A percentile compares a stretch with the other conserved stretches of the same genome.
phyloP scores from a whole-genome alignment of 495 filamentous ascomycete species.

The Sabuloglossum arenarium region DNA sequence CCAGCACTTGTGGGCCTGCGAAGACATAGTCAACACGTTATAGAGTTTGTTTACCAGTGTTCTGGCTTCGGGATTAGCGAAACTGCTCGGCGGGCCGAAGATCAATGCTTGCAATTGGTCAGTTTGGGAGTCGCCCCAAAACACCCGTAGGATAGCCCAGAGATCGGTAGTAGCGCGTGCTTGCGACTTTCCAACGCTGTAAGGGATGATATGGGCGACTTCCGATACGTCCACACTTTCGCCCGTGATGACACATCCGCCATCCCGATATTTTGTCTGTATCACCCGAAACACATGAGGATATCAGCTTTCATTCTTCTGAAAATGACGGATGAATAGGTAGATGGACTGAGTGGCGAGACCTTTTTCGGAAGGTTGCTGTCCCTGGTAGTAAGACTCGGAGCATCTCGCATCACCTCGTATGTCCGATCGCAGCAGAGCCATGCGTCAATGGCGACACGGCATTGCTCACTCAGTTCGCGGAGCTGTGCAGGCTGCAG shows the following conservation, averaged over 20 bases:
- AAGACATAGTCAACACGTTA: background rate
- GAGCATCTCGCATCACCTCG: background rate
- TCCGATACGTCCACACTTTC: background rate
- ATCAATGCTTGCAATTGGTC: background rate
- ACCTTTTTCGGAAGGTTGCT: background rate
- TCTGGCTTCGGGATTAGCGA: too few relatives aligned
- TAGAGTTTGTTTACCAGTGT: background rate
- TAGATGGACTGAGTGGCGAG: background rate
- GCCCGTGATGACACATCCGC: background rate
- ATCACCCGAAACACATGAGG: background rate
- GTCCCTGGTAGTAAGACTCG: background rate
- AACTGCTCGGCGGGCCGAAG: background rate
- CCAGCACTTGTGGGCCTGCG: background rate
- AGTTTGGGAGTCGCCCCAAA: background rate
- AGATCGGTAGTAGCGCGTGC: background rate
- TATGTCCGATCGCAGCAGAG: background rate
- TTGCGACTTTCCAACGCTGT: background rate
- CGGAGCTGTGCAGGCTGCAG: background rate
- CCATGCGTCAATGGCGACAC: background rate
- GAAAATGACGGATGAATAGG: too few relatives aligned
- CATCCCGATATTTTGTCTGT: background rate
- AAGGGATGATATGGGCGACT: background rate
- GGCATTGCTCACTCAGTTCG: background rate
- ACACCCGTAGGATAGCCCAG: background rate
- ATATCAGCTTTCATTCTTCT: too few relatives aligned